Evolutionary conservation across 352 stramenopile genomes (phyloP).

Genomic region (Pythium sukuiense): DNA sequence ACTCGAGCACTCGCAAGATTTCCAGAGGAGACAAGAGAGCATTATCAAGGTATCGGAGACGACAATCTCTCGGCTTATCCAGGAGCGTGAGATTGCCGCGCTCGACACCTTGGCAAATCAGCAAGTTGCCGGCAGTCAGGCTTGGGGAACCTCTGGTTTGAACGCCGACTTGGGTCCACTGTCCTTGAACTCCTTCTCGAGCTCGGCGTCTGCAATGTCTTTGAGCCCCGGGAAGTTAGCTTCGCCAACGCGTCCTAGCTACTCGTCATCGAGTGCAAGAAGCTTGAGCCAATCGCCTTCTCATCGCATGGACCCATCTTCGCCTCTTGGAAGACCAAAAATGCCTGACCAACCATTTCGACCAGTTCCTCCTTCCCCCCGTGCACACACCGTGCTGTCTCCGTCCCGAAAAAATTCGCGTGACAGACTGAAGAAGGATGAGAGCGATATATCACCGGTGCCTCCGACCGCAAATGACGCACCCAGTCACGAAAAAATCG

Average conservation of each 20-base stretch:
- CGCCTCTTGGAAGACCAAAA: conserved; percentile 7
- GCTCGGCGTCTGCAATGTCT: not conserved
- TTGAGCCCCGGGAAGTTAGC: conserved; percentile 8
- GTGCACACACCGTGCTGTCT: not conserved
- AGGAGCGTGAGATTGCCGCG: conserved; percentile 35
- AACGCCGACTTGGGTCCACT: not conserved
- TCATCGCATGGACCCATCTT: conserved; percentile 6
- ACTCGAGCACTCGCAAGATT: conserved; percentile 56
- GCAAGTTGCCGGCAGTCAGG: not conserved
- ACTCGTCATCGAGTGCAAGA: not conserved
- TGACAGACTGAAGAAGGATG: not conserved
- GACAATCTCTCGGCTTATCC: conserved; percentile 63
- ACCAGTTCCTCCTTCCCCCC: conserved; percentile 13
- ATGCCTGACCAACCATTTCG: conserved; percentile 10
- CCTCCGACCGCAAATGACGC: not conserved
- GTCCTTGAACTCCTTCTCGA: not conserved
- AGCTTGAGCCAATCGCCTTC: not conserved
- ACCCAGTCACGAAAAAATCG: not conserved
- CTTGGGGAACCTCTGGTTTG: conserved; percentile 1
- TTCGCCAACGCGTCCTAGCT: not conserved
- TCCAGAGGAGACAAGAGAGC: conserved; percentile 57
- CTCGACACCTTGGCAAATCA: conserved; percentile 27
- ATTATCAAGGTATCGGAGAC: conserved; percentile 64
- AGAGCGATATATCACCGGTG: not conserved
- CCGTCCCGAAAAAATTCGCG: not conserved